Conservation (phyloP, 371 early-diverging fungal species). For the Circinella minor region DNA sequence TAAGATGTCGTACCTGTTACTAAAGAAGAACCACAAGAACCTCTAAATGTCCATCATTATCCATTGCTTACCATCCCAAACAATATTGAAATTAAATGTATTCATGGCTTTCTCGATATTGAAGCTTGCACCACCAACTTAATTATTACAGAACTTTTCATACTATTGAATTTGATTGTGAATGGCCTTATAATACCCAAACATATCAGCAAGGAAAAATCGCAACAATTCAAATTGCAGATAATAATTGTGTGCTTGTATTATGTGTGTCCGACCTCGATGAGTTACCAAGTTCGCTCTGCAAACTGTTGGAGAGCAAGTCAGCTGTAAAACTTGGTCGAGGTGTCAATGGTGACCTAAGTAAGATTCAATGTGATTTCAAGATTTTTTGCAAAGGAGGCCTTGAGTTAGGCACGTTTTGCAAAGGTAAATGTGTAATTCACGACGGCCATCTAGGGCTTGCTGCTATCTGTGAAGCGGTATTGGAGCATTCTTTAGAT, state of each 20-base stretch:
- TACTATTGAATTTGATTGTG: neutral
- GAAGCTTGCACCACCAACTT: neutral
- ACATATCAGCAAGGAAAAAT: neutral
- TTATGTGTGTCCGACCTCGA: neutral
- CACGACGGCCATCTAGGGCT: neutral
- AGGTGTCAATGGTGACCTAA: neutral
- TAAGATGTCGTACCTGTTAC: neutral
- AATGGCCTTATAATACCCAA: neutral
- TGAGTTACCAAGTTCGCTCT: neutral
- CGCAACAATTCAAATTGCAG: neutral
- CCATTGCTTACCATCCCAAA: neutral
- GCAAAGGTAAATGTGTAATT: neutral
- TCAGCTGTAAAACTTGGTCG: neutral
- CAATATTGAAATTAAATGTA: neutral
- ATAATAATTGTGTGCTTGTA: neutral
- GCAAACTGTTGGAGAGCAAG: neutral
- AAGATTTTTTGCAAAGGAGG: neutral
- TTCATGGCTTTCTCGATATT: neutral
- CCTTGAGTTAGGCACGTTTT: neutral
- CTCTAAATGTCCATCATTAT: neutral
- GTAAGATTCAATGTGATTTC: neutral
- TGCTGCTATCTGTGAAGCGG: neutral
- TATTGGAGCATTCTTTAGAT: neutral
- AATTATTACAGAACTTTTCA: neutral
- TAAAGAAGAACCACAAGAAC: neutral